These are phyloP conservation scores for Ilex paraguariensis DNA, from an alignment of 305 asterid species.

Conservation along the genomic window DNA sequence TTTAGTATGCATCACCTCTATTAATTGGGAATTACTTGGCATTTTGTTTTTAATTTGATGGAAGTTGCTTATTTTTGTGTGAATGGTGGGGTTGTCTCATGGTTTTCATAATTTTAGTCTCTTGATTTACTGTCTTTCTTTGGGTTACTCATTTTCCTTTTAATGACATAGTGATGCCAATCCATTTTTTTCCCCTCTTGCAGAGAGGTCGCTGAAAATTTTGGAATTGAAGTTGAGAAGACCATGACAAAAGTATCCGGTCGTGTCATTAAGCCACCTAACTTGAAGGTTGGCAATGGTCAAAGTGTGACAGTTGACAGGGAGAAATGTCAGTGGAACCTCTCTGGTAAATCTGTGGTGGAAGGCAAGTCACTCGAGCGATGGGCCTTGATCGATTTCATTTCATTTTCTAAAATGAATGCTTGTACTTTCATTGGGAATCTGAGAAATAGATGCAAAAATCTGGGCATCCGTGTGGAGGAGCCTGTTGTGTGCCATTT, in stretches of 20 bases:
- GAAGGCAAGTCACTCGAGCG: conserved; percentile 38
- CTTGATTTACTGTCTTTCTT: not conserved
- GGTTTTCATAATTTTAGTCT: no score
- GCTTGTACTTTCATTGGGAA: conserved; percentile 21
- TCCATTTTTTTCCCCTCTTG: not conserved
- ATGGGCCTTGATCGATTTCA: conserved; percentile 59
- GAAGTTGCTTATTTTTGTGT: no score
- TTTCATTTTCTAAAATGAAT: conserved; percentile 9
- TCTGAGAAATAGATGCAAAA: conserved; percentile 29
- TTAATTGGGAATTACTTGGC: no score
- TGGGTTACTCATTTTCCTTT: not conserved
- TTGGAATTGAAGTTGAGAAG: conserved; percentile 35
- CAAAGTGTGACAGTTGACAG: conserved; percentile 34
- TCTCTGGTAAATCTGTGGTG: conserved; percentile 38
- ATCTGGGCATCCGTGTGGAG: conserved; percentile 44
- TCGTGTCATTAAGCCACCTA: conserved; percentile 50
- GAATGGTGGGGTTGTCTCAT: no score
- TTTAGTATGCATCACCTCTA: no score
- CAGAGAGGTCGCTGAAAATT: conserved; percentile 34
- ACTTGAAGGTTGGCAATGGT: conserved; percentile 33
- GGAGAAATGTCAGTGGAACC: conserved; percentile 56
- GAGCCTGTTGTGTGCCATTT: conserved; percentile 26
- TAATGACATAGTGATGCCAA: no score
- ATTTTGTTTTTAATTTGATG: no score
- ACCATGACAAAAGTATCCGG: conserved; percentile 48